Evolutionary conservation across 352 stramenopile species (phyloP), one percentile per base, ranked within the genome.

Genomic region (Pythium utonaiense): DNA sequence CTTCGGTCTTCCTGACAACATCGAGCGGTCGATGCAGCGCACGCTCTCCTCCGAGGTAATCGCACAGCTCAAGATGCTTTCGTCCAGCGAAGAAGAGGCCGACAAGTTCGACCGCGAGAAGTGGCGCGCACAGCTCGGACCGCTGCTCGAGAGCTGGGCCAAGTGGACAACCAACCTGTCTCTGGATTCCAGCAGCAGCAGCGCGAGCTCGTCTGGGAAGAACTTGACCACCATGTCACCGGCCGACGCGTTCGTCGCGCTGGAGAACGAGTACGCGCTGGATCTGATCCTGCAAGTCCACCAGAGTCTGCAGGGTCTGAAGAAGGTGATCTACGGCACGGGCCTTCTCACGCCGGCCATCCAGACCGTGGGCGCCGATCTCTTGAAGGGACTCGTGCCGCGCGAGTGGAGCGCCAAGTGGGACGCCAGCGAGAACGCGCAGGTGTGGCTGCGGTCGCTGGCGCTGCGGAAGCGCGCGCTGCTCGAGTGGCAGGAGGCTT

Each of bases 1-100:
- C 9, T 98, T 98, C 52, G 85, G 89, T 0, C 68, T 98, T 5
- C 92, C 95, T 0, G 84, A 97, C 57, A 98, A 98, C 70, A 98
- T 98, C 42, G 95, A 98, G 66, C 76, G 91, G 1, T 97, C 80
- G 3, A 90, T 98, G 60, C 93, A 98, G 66, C 87, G 95, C n/a
- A 85, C 88, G 21, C 70, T 83, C 8, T 97, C 89, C 19, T 62
- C 73, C 1, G 66, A 83, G 13, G 84, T 98, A n/a, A 89, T 97
- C 24, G 69, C 76, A 13, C 83, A 97, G 52, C 76, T 98, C 25
- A 85, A 95, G 45, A 77, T 80, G 57, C 77, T 98, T 9, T 86
- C 78, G 10, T 74, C 83, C 24, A 90, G 70, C 54, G 76, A 86
- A 51, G 69, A 80, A 12, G 70, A 67, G 3, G 73, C 66, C 0